A percentile compares a stretch with the other conserved stretches of the same genome.
phyloP scores from a whole-genome alignment of 2,329 filamentous ascomycete species.

The Ophiocordyceps robertsii region DNA sequence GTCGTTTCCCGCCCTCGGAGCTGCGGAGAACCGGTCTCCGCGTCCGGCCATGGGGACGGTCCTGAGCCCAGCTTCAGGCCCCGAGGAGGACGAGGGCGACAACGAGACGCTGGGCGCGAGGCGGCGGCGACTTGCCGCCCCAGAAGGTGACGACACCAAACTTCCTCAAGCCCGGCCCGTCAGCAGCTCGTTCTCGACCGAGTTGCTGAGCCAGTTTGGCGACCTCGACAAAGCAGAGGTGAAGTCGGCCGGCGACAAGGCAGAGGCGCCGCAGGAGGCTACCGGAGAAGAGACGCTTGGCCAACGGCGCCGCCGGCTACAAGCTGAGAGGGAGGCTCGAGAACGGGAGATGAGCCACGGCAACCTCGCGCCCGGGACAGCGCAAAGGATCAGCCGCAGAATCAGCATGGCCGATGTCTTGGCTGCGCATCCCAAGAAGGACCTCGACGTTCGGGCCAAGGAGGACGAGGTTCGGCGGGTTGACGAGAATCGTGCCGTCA shows the following conservation, averaged over 20 bases:
- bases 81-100: conserved; percentile 43
- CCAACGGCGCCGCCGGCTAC: conserved; percentile 60
- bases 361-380: conserved; percentile 8
- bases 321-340: conserved; percentile 54
- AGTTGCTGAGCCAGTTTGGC: conserved; percentile 54
- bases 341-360: conserved; percentile 37
- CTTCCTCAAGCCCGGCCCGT: conserved; percentile 44
- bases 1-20: conserved; percentile 18
- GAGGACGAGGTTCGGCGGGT: conserved; percentile 24
- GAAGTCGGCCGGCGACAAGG: conserved; percentile 18
- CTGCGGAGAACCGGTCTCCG: not conserved
- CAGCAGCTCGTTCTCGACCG: conserved; percentile 52
- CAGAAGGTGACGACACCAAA: conserved; percentile 28
- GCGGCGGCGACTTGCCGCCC: conserved; percentile 48
- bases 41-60: conserved; percentile 6
- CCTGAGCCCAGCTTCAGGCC: conserved; percentile 19
- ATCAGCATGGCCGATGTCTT: conserved; percentile 50
- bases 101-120: conserved; percentile 54
- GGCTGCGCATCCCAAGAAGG: conserved; percentile 26
- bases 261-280: conserved; percentile 22
- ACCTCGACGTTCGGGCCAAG: conserved; percentile 24
- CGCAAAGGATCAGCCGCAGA: conserved; percentile 13
- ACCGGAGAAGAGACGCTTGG: conserved; percentile 64
- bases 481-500: conserved; percentile 23
- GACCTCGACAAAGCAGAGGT: conserved; percentile 29